Evolutionary conservation across 1,284 basidiomycete genomes (phyloP), one percentile per base, ranked within the genome.

Genomic region (Malassezia nana): DNA sequence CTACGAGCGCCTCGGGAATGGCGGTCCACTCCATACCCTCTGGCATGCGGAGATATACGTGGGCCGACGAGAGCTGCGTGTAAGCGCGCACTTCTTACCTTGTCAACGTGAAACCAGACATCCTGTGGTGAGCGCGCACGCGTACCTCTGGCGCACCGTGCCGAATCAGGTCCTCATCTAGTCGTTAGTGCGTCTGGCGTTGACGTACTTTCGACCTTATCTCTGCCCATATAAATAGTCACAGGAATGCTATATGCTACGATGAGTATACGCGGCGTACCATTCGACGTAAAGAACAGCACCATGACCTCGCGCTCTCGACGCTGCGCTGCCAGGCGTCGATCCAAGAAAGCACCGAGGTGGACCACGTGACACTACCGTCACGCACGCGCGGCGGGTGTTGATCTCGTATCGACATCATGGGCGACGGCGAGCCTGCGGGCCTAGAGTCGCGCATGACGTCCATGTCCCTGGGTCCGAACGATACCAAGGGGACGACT

Each of bases 181-280:
- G 32, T 13, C 12, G 41, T 63, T 12, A 57, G 49, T 26, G 12
- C 12, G 30, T 13, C 1, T n/a, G 20, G 7, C 8, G 18, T n/a
- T 12, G 15, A 6, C 25, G 16, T 32, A 50, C 53, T 49, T 16
- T 50, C 51, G 3, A 50, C 35, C 77, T 98, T 96, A 80, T 98
- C 92, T 69, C 83, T 84, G 32, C 92, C 92, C 87, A 94, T 92
- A 77, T 92, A 94, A 56, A 94, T 80, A 18, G 78, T 82, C 3
- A 81, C 84, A 1, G 86, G 79, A 1, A 88, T 87, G 31, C 80
- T 75, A 6, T 79, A 76, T 9, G 75, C 78, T 75, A 1, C 12
- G 30, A 31, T 41, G 15, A 26, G 25, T 6, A 24, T 13, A 20
- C 6, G 13, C 24, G 8, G 29, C 45, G 33, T 50, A 78, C 78